phyloP scores from a whole-genome alignment of 1,284 basidiomycete species.

The Microbotryum intermedium region DNA sequence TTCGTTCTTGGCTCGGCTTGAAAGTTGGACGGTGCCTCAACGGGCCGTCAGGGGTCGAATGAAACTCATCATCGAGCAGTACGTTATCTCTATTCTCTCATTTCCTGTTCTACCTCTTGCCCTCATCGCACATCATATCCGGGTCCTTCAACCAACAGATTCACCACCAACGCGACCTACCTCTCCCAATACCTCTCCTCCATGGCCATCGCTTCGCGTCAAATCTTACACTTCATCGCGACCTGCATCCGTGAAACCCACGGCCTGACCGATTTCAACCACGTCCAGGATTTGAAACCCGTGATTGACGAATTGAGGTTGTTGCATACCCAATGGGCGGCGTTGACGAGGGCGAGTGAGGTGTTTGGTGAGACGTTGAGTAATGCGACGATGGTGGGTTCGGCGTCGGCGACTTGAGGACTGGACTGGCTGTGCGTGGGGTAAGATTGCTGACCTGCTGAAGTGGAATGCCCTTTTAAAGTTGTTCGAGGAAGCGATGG shows the following conservation, averaged over 20 bases:
- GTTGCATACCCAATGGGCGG: not conserved
- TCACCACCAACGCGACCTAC: not conserved
- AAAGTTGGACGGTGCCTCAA: constrained; percentile 1
- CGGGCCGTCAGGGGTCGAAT: not conserved
- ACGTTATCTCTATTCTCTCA: too few relatives aligned
- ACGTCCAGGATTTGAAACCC: not conserved
- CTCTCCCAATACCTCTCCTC: not conserved
- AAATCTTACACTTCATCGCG: not conserved
- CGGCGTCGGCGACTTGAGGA: too few relatives aligned
- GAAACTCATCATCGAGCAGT: not conserved
- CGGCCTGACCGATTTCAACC: not conserved
- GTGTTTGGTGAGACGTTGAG: not conserved
- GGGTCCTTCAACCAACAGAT: too few relatives aligned
- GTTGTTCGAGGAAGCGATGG: constrained; percentile 1
- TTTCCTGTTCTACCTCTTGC: too few relatives aligned
- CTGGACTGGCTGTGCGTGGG: too few relatives aligned
- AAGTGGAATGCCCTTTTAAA: too few relatives aligned
- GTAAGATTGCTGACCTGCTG: too few relatives aligned
- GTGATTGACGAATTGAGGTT: not conserved
- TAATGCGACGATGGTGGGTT: not conserved
- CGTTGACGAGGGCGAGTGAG: not conserved
- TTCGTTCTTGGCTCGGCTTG: not conserved
- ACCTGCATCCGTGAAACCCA: not conserved
- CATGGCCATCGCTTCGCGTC: not conserved
- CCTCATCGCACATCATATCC: too few relatives aligned